Evolutionary conservation across 2,329 filamentous ascomycete genomes (phyloP), one percentile per base, ranked within the genome.

Genomic region (Dothiorella sarmentorum): DNA sequence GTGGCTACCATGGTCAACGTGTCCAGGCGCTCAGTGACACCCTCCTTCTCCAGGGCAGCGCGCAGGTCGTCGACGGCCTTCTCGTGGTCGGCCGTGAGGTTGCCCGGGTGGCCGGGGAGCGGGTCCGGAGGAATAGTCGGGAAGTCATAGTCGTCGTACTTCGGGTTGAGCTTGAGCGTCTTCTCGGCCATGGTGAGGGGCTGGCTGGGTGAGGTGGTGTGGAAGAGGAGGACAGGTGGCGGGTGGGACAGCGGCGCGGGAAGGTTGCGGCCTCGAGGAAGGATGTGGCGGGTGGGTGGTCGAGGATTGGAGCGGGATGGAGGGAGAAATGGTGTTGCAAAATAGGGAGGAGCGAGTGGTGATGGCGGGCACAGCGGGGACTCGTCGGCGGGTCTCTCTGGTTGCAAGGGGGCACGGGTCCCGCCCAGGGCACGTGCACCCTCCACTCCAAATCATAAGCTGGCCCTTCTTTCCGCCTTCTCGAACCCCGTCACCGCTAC

Each of bases 61-160:
- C 94, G 87, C 72, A 99, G 81, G 81, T 97, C 90, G 71, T 85
- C 79, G 47, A 97, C 88, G 78, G 93, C 87, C 56, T 91, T 91
- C 83, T 96, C 89, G 80, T 97, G 91, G 74, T 89, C 84, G 60
- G 85, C 81, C 58, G 88, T 94, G 68, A 95, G 88, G 76, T 95
- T 85, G 72, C 94, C 94, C 62, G 93, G 87, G 75, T 97, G 91
- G 64, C 94, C 94, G 67, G 80, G 79, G 71, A 87, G 84, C 45
- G 82, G 73, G 66, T 85, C 84, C 58, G 89, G 84, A 45, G 90
- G 85, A 63, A 84, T 87, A 64, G 87, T 90, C 63, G 94, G 94
- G 80, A 85, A 97, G 76, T 97, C 92, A 77, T 94, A 97, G 80
- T 95, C 75, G 79, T 97, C 94, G 81, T 97, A 96, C 79, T 96